phyloP scores from a whole-genome alignment of 305 asterid species.

The Nicotiana rustica region DNA sequence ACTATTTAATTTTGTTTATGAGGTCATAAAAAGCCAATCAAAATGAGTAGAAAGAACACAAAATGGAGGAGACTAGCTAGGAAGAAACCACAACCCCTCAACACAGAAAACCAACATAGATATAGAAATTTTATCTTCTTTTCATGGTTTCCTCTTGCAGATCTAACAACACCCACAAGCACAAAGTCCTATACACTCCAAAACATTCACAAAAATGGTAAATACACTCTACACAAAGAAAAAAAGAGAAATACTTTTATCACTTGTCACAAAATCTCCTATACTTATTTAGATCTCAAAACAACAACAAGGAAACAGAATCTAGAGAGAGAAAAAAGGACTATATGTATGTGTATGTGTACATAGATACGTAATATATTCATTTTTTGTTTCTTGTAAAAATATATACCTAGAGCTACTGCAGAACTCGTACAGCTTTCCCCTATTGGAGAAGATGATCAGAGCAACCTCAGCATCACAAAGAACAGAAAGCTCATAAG shows the following conservation, averaged over 20 bases:
- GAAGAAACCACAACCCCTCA: slow-evolving; percentile 33
- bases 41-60: slow-evolving; percentile 36
- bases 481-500: slow-evolving; percentile 94
- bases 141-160: slow-evolving; percentile 62
- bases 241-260: slow-evolving; percentile 34
- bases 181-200: slow-evolving; percentile 75
- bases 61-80: slow-evolving; percentile 35
- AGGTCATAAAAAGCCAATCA: neutral
- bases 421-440: slow-evolving; percentile 99
- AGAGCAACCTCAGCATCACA: slow-evolving; percentile 96
- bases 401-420: slow-evolving; percentile 91
- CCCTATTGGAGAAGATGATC: slow-evolving; percentile 99
- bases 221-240: slow-evolving; percentile 48
- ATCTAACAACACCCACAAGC: slow-evolving; percentile 70
- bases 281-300: slow-evolving; percentile 43
- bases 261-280: neutral
- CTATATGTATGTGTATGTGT: slow-evolving; percentile 30
- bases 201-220: slow-evolving; percentile 85
- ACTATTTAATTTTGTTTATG: neutral
- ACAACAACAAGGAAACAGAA: neutral
- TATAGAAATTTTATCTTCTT: slow-evolving; percentile 53
- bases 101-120: slow-evolving; percentile 45
- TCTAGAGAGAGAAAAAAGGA: slow-evolving; percentile 11
- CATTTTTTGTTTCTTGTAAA: neutral
- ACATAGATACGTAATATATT: neutral